phyloP scores from a whole-genome alignment of 2,329 filamentous ascomycete genomes.

The Pestalotiopsis sp. region DNA sequence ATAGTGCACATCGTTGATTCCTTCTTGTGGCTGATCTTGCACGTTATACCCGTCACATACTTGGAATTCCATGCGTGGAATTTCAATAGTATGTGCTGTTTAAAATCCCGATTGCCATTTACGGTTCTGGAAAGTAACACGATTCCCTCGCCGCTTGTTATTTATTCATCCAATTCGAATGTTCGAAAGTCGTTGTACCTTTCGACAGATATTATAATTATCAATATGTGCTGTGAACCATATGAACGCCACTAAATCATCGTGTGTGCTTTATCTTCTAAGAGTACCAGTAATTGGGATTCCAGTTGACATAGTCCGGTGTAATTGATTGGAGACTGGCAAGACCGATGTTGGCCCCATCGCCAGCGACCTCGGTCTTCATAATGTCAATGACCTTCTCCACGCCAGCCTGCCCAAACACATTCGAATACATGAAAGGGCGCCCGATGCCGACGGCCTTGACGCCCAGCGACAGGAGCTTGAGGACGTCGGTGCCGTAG shows the following conservation, averaged over 20 bases:
- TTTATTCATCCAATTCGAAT: too few species aligned
- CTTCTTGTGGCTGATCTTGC: not conserved
- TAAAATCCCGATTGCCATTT: not conserved
- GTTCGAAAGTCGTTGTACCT: too few species aligned
- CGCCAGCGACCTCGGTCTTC: conserved; percentile 42
- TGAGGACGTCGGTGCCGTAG: conserved; percentile 35
- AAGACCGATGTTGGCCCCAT: conserved; percentile 32
- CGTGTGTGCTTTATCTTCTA: not conserved
- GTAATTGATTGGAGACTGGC: conserved; percentile 28
- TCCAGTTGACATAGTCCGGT: conserved; percentile 20
- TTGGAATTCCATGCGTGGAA: too few species aligned
- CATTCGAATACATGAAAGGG: conserved; percentile 50
- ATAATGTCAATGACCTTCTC: conserved; percentile 42
- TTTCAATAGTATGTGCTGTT: too few species aligned
- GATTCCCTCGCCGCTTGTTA: too few species aligned
- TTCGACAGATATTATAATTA: too few species aligned
- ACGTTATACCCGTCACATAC: not conserved
- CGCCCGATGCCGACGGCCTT: conserved; percentile 42
- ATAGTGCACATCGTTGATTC: not conserved
- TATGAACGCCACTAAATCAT: not conserved
- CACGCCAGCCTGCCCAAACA: conserved; percentile 48
- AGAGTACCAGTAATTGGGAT: conserved; percentile 16
- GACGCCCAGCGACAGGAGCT: conserved; percentile 37
- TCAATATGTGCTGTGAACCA: too few species aligned
- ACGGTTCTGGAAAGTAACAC: too few species aligned